Evolutionary conservation across 352 stramenopile species (phyloP).

Genomic region (Phytophthora nicotianae): DNA sequence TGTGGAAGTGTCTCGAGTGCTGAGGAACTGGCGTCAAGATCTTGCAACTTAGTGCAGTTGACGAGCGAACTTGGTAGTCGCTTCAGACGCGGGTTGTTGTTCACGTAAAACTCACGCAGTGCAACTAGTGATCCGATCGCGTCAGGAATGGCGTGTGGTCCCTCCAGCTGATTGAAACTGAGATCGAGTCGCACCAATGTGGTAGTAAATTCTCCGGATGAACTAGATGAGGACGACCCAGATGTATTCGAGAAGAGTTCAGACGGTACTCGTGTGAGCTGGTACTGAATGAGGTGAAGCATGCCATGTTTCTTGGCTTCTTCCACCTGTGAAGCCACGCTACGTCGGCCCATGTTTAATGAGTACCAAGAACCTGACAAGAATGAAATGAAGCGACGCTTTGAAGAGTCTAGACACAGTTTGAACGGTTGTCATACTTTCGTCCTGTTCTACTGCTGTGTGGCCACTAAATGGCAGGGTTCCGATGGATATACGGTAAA

Average conservation of each 20-base stretch:
- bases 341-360: conserved; percentile 39
- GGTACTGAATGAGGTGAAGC: conserved; percentile 59
- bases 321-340: conserved; percentile 57
- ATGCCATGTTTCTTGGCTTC: conserved; percentile 62
- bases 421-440: background rate
- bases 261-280: conserved; percentile 45
- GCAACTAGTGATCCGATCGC: conserved; percentile 53
- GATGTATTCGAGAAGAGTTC: conserved; percentile 38
- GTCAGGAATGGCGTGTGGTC: conserved; percentile 47
- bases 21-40: conserved; percentile 80
- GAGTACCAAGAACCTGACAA: background rate
- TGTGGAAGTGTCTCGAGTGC: conserved; percentile 61
- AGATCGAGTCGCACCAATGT: conserved; percentile 79
- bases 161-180: conserved; percentile 76
- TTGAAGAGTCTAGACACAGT: conserved; percentile 29
- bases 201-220: conserved; percentile 31
- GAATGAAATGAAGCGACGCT: conserved; percentile 29
- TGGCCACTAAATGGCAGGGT: conserved; percentile 84
- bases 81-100: conserved; percentile 77
- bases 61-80: conserved; percentile 58
- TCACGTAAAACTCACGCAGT: conserved; percentile 85
- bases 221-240: conserved; percentile 16
- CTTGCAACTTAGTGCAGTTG: conserved; percentile 65
- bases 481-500: conserved; percentile 94
- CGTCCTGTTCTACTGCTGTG: background rate